Conservation (phyloP, 1,284 basidiomycete species). For the Trichosporon faecale region DNA sequence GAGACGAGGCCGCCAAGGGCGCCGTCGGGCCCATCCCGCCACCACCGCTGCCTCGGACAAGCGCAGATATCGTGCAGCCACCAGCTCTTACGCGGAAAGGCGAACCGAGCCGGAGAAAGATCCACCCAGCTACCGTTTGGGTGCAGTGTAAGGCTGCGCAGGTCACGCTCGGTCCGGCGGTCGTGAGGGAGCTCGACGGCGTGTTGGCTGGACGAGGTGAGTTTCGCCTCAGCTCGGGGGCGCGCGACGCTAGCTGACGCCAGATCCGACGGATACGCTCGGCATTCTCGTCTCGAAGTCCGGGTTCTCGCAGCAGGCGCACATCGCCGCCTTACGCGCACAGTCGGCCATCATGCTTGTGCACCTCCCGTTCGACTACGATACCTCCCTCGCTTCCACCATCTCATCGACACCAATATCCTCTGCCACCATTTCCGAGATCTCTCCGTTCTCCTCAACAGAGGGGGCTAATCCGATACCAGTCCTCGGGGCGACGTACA, state of each 20-base stretch:
- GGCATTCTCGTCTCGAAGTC: conserved; percentile 73
- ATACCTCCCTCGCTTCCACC: background rate
- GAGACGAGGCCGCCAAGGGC: too few species aligned
- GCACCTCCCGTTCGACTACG: conserved; percentile 55
- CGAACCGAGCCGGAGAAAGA: conserved; percentile 5
- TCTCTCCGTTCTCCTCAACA: background rate
- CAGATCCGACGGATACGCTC: conserved; percentile 37
- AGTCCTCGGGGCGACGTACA: conserved; percentile 18
- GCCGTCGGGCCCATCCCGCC: background rate
- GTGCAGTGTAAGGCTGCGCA: conserved; percentile 88
- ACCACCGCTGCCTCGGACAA: background rate
- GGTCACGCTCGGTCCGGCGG: conserved; percentile 70
- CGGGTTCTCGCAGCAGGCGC: conserved; percentile 65
- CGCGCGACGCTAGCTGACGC: background rate
- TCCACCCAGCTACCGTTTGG: conserved; percentile 64
- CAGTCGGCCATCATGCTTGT: conserved; percentile 71
- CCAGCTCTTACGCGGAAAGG: background rate
- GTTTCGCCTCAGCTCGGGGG: background rate
- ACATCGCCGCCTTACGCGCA: conserved; percentile 67
- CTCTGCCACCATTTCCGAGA: background rate
- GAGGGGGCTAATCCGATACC: background rate
- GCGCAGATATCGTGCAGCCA: background rate
- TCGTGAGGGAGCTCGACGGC: conserved; percentile 83
- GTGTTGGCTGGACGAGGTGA: conserved; percentile 57
- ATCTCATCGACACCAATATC: background rate